These are phyloP conservation scores for Wallacemonas collosoma DNA, from an alignment of 208 protist species.

Conservation along the genomic window DNA sequence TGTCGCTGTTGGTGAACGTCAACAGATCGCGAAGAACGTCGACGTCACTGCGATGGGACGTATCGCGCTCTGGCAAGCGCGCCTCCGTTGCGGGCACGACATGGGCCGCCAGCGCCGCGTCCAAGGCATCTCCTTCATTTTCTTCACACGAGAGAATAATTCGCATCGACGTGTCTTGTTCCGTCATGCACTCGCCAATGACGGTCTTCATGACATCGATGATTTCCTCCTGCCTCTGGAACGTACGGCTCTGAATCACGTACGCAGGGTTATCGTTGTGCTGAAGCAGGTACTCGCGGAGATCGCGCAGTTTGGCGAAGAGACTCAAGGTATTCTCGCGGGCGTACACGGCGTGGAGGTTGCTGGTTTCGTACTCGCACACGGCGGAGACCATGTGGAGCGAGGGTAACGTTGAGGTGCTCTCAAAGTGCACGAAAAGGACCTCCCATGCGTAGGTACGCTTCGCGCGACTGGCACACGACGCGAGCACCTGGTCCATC, in stretches of 20 bases:
- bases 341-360: not conserved
- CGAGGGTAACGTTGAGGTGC: not conserved
- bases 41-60: not conserved
- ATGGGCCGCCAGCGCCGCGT: not conserved
- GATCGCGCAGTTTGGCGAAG: not conserved
- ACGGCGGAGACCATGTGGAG: not conserved
- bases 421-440: not conserved
- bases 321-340: conserved; percentile 5
- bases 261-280: not conserved
- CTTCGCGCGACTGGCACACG: not conserved
- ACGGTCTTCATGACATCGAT: conserved; percentile 31
- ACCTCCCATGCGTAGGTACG: conserved; percentile 8
- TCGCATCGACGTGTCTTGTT: conserved; percentile 23
- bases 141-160: not conserved
- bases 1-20: not conserved
- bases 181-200: conserved; percentile 24
- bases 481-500: conserved; percentile 24
- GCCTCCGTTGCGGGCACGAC: not conserved
- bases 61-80: not conserved
- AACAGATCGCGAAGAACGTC: conserved; percentile 1
- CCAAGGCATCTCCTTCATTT: not conserved
- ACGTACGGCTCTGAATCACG: conserved; percentile 17
- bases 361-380: not conserved
- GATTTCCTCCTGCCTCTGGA: conserved; percentile 28
- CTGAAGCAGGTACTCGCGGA: conserved; percentile 11